Evolutionary conservation across 257 asterid genomes (phyloP), one percentile per base, ranked within the genome.

Genomic region (Buddleja alternifolia): DNA sequence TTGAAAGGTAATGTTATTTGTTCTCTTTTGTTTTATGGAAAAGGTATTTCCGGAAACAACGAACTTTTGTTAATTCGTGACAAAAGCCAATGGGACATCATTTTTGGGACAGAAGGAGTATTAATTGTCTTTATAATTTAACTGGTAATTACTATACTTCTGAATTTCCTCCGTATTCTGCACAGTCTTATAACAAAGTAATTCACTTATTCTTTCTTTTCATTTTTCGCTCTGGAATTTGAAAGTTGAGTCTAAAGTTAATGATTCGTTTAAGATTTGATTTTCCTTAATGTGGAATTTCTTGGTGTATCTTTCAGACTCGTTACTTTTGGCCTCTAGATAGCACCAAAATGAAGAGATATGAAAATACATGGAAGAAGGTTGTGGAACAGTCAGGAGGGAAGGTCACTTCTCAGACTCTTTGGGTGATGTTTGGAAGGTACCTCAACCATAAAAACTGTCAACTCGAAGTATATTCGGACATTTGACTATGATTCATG

Each of bases 371-470:
- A 63, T 93, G 99, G 99, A 81, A 79, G 56, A 60, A 66, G 72
- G 57, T 80, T 58, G 83, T 80, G 44, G 74, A 32, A 72, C 80
- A 75, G 72, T 83, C 73, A 19, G 90, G 91, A 64, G 88, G 83
- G 63, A 77, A 15, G 46, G 70, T 90, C 63, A 51, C 73, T 78
- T 83, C 96, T 69, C 85, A 73, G 74, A 78, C 87, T 74, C 84
- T 93, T 78, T 82, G 81, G 14, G 97, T 93, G 85, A 93, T 93
- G 99, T 93, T 93, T 75, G 97, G 99, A 70, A 87, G 99, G 99
- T 90, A 77, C 11, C 16, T 42, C 21, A 20, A 25, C 52, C 9
- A 29, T 36, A 55, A 20, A 42, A 54, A 19, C 20, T 42, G 52
- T 52, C 19, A 44, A 32, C 48, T 25, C 12, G 56, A 23, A 67